These are phyloP conservation scores for Dalbergia cultrata DNA, from an alignment of 306 rosid genomes.

Conservation along the genomic window DNA sequence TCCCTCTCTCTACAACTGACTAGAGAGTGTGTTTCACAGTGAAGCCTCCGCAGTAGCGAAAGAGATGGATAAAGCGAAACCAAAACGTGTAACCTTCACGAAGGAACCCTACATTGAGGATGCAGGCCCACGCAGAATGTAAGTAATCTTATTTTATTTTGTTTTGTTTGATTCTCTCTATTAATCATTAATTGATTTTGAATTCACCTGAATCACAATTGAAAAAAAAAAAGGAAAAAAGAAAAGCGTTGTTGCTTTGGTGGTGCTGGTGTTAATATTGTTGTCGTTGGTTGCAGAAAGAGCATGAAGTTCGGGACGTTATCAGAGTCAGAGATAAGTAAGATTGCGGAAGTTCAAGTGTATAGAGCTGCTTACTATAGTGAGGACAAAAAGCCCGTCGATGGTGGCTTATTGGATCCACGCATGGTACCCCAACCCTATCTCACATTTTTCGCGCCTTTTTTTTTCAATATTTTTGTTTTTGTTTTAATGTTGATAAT, in stretches of 20 bases:
- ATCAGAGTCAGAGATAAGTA: constrained; percentile 74
- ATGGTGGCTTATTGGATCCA: constrained; percentile 83
- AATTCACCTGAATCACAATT: too few relatives aligned
- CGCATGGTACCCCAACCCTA: constrained; percentile 63
- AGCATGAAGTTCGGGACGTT: constrained; percentile 67
- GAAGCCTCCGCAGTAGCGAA: background rate
- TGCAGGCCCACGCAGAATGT: constrained; percentile 74
- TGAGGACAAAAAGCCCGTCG: constrained; percentile 44
- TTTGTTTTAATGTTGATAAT: constrained; percentile 4
- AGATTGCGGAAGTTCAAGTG: constrained; percentile 78
- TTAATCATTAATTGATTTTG: background rate
- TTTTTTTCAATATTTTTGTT: background rate
- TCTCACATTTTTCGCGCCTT: background rate
- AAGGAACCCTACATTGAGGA: constrained; percentile 84
- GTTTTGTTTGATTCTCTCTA: too few relatives aligned
- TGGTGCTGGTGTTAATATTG: background rate
- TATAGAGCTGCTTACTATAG: constrained; percentile 67
- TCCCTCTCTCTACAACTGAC: too few relatives aligned
- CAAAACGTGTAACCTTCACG: constrained; percentile 64
- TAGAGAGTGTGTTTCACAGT: too few relatives aligned
- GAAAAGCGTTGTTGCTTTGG: background rate
- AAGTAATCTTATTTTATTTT: constrained; percentile 16
- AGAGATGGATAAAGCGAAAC: constrained; percentile 55
- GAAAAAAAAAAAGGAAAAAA: background rate
- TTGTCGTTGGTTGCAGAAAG: constrained; percentile 59